A percentile compares a stretch with the other conserved stretches of the same genome.
These are phyloP conservation scores for Niveomyces coronatus DNA, from an alignment of 2,329 filamentous ascomycete genomes.

Conservation along the genomic window DNA sequence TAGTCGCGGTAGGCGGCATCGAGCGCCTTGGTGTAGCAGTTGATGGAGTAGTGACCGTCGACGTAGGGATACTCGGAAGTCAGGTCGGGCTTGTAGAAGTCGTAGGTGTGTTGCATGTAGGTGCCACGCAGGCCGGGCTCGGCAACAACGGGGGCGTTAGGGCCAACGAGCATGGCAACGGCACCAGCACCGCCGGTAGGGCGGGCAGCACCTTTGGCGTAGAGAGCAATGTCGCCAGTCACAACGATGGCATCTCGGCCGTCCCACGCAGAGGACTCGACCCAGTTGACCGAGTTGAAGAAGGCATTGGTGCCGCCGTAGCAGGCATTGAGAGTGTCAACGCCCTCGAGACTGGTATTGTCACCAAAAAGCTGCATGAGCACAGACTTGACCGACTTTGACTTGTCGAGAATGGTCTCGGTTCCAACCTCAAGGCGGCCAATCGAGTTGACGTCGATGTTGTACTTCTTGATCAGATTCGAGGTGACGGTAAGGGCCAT, in stretches of 20 bases:
- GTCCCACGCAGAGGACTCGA: conserved; percentile 82
- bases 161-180: conserved; percentile 70
- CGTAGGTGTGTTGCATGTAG: conserved; percentile 77
- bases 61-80: conserved; percentile 82
- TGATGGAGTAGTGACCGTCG: conserved; percentile 73
- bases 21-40: conserved; percentile 72
- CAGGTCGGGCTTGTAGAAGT: conserved; percentile 85
- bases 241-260: conserved; percentile 72
- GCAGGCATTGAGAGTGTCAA: conserved; percentile 77
- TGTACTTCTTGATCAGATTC: conserved; percentile 72
- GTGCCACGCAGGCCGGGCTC: conserved; percentile 71
- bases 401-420: conserved; percentile 80
- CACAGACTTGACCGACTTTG: conserved; percentile 82
- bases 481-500: conserved; percentile 69
- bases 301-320: conserved; percentile 79
- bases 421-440: conserved; percentile 78
- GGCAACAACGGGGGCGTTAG: conserved; percentile 64
- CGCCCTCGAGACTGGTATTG: conserved; percentile 75
- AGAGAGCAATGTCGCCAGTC: conserved; percentile 74
- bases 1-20: conserved; percentile 76
- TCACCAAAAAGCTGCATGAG: conserved; percentile 79
- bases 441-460: conserved; percentile 66
- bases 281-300: conserved; percentile 76
- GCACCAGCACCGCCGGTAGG: conserved; percentile 73
- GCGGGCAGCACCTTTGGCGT: conserved; percentile 72